phyloP scores from a whole-genome alignment of 352 stramenopile genomes.

The Phytophthora tubulina region DNA sequence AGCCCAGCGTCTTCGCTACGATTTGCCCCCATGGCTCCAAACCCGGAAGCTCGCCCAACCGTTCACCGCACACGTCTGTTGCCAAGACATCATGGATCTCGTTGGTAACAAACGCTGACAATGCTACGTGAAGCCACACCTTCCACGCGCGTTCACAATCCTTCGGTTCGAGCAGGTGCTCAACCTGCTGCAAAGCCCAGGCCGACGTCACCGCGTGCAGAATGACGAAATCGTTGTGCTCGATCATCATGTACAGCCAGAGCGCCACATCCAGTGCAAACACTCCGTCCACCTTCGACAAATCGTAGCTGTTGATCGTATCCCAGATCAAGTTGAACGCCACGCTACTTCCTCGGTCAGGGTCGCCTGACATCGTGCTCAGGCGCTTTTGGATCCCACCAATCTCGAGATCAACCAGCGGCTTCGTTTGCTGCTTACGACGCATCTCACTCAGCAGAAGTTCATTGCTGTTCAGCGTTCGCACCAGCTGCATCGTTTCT shows the following conservation, averaged over 20 bases:
- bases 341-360: slow-evolving; percentile 28
- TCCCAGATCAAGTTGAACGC: slow-evolving; percentile 45
- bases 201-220: slow-evolving; percentile 50
- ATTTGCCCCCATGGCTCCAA: slow-evolving; percentile 59
- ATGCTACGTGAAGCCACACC: slow-evolving; percentile 46
- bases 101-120: slow-evolving; percentile 44
- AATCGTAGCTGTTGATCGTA: slow-evolving; percentile 41
- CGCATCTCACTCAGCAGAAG: slow-evolving; percentile 38
- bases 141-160: slow-evolving; percentile 44
- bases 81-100: slow-evolving; percentile 31
- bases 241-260: slow-evolving; percentile 53
- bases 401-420: slow-evolving; percentile 35
- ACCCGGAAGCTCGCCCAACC: slow-evolving; percentile 18
- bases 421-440: slow-evolving; percentile 34
- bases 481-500: slow-evolving; percentile 35
- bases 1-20: slow-evolving; percentile 44
- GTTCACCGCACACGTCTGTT: slow-evolving; percentile 45
- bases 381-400: slow-evolving; percentile 36
- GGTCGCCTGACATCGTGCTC: slow-evolving; percentile 42
- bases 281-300: slow-evolving; percentile 44
- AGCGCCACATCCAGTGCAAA: slow-evolving; percentile 45
- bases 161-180: slow-evolving; percentile 40
- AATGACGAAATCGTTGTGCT: slow-evolving; percentile 54
- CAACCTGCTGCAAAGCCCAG: slow-evolving; percentile 49
- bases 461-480: slow-evolving; percentile 29